Conservation (phyloP, 2,329 filamentous ascomycete species). For the Arthrobotrys musiformis region DNA sequence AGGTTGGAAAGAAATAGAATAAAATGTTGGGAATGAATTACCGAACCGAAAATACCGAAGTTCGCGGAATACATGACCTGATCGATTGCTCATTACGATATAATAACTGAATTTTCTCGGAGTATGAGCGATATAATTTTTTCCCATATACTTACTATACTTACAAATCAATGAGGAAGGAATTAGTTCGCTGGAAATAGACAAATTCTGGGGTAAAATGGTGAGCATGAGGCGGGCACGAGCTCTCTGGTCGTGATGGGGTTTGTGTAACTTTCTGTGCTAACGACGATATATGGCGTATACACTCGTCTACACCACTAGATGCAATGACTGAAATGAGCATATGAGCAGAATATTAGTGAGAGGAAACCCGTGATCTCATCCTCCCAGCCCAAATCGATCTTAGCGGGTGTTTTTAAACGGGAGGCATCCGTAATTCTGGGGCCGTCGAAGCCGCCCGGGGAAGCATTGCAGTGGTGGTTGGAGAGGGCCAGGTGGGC, state of each 20-base stretch:
- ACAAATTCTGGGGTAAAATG: too few relatives aligned
- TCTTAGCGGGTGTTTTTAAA: not conserved
- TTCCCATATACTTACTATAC: too few relatives aligned
- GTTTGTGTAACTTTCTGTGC: not conserved
- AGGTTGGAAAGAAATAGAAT: too few relatives aligned
- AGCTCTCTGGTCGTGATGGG: not conserved
- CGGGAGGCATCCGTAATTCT: not conserved
- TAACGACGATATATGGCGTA: too few relatives aligned
- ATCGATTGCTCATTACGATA: conserved; percentile 13
- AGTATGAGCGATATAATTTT: conserved; percentile 3
- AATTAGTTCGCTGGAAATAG: too few relatives aligned
- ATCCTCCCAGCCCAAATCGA: not conserved
- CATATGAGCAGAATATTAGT: not conserved
- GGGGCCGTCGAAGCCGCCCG: not conserved
- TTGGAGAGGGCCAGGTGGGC: not conserved
- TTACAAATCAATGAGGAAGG: too few relatives aligned
- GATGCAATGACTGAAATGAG: not conserved
- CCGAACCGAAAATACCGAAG: not conserved
- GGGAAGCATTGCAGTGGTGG: not conserved
- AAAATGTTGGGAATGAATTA: not conserved
- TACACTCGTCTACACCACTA: too few relatives aligned
- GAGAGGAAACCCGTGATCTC: not conserved
- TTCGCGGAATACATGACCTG: not conserved
- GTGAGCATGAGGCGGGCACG: too few relatives aligned
- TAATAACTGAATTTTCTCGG: not conserved